phyloP scores from a whole-genome alignment of 352 stramenopile genomes.

The Phytophthora meadii region DNA sequence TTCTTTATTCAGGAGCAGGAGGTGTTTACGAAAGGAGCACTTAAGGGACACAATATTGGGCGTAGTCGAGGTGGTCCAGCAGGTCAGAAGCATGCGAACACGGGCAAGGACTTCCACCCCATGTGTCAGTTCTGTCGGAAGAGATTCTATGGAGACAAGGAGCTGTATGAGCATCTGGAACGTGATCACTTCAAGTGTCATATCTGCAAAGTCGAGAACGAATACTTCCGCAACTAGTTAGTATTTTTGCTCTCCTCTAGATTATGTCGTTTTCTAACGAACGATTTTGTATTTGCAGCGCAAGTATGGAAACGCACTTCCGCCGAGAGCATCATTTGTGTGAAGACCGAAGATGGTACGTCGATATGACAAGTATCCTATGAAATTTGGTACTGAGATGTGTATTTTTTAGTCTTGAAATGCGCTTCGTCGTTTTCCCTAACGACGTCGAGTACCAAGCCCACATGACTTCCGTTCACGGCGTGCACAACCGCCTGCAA shows the following conservation, averaged over 20 bases:
- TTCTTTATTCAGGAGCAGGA: slow-evolving; percentile 87
- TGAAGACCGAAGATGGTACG: slow-evolving; percentile 82
- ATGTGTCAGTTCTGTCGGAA: slow-evolving; percentile 91
- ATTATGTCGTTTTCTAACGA: slow-evolving; percentile 7
- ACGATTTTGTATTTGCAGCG: slow-evolving; percentile 41
- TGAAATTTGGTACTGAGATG: slow-evolving; percentile 7
- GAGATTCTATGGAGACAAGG: slow-evolving; percentile 85
- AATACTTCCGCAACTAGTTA: slow-evolving; percentile 92
- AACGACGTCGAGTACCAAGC: slow-evolving; percentile 89
- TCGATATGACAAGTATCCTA: not conserved
- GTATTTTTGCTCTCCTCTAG: slow-evolving; percentile 17
- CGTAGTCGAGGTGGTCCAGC: slow-evolving; percentile 44
- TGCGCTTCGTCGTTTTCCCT: slow-evolving; percentile 88
- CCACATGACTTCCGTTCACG: slow-evolving; percentile 85
- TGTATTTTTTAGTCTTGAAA: slow-evolving; percentile 61
- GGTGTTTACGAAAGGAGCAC: slow-evolving; percentile 73
- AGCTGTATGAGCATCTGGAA: slow-evolving; percentile 89
- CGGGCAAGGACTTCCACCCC: slow-evolving; percentile 83
- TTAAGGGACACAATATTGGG: slow-evolving; percentile 75
- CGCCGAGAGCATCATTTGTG: slow-evolving; percentile 84
- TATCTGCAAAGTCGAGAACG: slow-evolving; percentile 87
- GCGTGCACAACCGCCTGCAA: slow-evolving; percentile 71
- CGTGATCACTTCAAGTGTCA: slow-evolving; percentile 93
- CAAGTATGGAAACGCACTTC: slow-evolving; percentile 88
- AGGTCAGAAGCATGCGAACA: slow-evolving; percentile 54